Conservation (phyloP, 306 rosid genomes). For the Quercus mongolica region DNA sequence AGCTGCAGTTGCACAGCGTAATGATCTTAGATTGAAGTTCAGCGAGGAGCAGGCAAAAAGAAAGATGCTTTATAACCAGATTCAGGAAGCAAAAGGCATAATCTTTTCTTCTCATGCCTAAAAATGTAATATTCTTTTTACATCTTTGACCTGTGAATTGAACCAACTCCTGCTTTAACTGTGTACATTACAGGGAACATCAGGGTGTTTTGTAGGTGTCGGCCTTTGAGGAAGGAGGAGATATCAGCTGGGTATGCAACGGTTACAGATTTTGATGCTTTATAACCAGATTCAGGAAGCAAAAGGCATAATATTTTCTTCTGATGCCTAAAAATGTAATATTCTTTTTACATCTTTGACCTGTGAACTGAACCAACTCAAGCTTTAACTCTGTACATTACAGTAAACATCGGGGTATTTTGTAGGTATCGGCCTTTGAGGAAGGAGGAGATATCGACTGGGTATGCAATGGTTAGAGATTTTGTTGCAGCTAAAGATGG, state of each 20-base stretch:
- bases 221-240: slow-evolving; percentile 43
- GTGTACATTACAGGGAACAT: slow-evolving; percentile 48
- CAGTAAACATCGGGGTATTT: slow-evolving; percentile 67
- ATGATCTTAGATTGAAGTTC: slow-evolving; percentile 18
- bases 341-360: background rate
- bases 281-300: slow-evolving; percentile 26
- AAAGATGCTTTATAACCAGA: slow-evolving; percentile 19
- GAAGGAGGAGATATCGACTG: slow-evolving; percentile 24
- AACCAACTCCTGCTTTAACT: background rate
- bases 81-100: slow-evolving; percentile 30
- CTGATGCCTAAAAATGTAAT: no score
- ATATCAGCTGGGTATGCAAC: slow-evolving; percentile 6
- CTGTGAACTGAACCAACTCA: background rate
- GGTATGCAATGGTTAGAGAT: slow-evolving; percentile 10
- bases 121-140: background rate
- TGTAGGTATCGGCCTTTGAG: slow-evolving; percentile 54
- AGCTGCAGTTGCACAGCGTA: slow-evolving; percentile 8
- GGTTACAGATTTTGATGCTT: slow-evolving; percentile 15
- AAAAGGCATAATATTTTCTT: slow-evolving; percentile 13
- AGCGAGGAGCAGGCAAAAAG: slow-evolving; percentile 25
- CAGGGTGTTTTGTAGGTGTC: slow-evolving; percentile 59
- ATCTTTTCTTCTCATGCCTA: background rate
- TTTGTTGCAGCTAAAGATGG: slow-evolving; percentile 24
- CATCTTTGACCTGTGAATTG: background rate
- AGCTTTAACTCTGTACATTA: background rate